Evolutionary conservation across 805 yeast genomes (phyloP).

Genomic region (Candida berthetii): DNA sequence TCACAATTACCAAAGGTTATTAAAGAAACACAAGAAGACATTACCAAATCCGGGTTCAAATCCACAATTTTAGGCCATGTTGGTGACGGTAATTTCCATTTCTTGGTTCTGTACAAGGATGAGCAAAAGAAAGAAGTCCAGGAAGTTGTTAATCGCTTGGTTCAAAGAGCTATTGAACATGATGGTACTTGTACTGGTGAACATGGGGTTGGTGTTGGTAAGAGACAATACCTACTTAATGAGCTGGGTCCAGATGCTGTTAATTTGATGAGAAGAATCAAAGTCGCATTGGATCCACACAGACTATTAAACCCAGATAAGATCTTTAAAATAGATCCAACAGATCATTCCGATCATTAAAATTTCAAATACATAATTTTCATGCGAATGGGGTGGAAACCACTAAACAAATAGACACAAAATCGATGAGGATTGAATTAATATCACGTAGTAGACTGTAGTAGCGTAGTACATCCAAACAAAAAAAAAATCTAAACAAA

Average conservation of each 20-base stretch:
- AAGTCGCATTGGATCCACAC: constrained; percentile 69
- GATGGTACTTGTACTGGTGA: constrained; percentile 89
- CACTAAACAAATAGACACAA: no score
- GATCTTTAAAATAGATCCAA: constrained; percentile 63
- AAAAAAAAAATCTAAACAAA: no score
- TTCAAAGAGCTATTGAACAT: constrained; percentile 53
- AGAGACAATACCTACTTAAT: constrained; percentile 48
- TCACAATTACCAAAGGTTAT: constrained; percentile 63
- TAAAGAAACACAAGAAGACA: constrained; percentile 51
- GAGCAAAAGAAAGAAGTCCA: constrained; percentile 41
- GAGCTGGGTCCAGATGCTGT: constrained; percentile 69
- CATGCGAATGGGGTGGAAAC: no score
- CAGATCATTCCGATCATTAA: constrained; percentile 18
- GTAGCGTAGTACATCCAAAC: no score
- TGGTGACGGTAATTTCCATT: constrained; percentile 81
- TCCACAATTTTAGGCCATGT: constrained; percentile 73
- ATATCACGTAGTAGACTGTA: no score
- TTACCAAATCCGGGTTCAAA: constrained; percentile 43
- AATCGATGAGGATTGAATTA: no score
- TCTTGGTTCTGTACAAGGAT: constrained; percentile 53
- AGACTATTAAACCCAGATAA: constrained; percentile 76
- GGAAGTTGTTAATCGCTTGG: constrained; percentile 52
- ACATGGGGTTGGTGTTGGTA: constrained; percentile 82
- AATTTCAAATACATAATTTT: background rate
- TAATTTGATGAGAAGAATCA: constrained; percentile 66